Conservation (phyloP, 129 eudicot species). For the Heracleum sosnowskyi region DNA sequence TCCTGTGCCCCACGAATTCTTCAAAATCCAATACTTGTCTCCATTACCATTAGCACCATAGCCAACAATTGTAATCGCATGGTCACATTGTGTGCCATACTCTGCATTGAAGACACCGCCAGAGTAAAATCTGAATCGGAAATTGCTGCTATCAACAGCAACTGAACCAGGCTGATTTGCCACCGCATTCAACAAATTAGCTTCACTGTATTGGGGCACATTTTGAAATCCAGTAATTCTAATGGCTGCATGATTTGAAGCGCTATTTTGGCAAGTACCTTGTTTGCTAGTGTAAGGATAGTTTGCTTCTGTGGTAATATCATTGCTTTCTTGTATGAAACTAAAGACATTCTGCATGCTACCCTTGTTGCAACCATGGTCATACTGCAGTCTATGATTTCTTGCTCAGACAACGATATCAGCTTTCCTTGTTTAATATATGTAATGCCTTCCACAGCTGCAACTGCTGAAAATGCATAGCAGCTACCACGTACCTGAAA, state of each 20-base stretch:
- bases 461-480: slow-evolving; percentile 1
- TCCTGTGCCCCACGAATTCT: neutral
- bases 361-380: neutral
- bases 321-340: neutral
- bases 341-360: neutral
- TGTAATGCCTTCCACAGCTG: slow-evolving; percentile 3
- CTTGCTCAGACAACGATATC: neutral
- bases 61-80: neutral
- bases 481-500: neutral
- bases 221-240: neutral
- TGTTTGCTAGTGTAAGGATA: neutral
- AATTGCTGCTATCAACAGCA: neutral
- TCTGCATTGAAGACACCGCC: neutral
- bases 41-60: neutral
- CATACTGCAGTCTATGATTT: neutral
- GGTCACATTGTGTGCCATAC: neutral
- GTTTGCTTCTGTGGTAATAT: neutral
- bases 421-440: neutral
- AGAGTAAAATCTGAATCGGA: neutral
- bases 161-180: neutral
- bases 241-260: neutral
- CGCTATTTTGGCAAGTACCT: neutral
- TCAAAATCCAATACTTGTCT: neutral
- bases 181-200: neutral
- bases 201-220: slow-evolving; percentile 7